These are phyloP conservation scores for Penicillium corylophilum DNA, from an alignment of 2,329 filamentous ascomycete species.

Conservation along the genomic window DNA sequence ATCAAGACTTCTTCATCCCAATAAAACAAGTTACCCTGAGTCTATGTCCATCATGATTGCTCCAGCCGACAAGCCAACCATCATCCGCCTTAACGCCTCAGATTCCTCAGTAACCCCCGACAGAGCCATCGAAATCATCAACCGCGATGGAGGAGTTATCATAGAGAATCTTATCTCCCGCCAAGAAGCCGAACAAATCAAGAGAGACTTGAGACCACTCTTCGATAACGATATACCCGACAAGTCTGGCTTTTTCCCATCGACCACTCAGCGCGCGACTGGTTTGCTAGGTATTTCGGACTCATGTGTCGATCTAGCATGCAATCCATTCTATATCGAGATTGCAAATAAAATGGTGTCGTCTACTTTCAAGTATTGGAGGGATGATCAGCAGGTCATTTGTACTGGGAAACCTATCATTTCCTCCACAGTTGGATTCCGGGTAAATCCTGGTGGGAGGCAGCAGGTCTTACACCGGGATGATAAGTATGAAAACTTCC, in stretches of 20 bases:
- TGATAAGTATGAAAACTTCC: slow-evolving; percentile 29
- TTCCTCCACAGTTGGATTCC: slow-evolving; percentile 37
- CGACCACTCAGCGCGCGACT: slow-evolving; percentile 41
- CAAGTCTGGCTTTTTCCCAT: slow-evolving; percentile 42
- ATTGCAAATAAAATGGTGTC: slow-evolving; percentile 37
- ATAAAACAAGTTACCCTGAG: neutral
- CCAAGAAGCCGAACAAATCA: slow-evolving; percentile 36
- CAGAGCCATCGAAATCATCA: slow-evolving; percentile 4
- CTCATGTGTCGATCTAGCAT: slow-evolving; percentile 39
- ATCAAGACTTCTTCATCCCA: neutral
- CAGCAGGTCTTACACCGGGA: slow-evolving; percentile 43
- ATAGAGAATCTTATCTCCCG: slow-evolving; percentile 37
- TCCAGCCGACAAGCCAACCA: neutral
- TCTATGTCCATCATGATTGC: neutral
- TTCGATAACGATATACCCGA: slow-evolving; percentile 41
- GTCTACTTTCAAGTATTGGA: slow-evolving; percentile 40
- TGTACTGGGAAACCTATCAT: slow-evolving; percentile 40
- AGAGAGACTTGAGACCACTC: slow-evolving; percentile 38
- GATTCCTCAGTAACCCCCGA: slow-evolving; percentile 3
- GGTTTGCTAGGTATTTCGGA: slow-evolving; percentile 41
- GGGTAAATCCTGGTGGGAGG: slow-evolving; percentile 40
- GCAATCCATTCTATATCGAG: slow-evolving; percentile 36
- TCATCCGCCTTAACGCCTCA: slow-evolving; percentile 4
- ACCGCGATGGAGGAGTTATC: slow-evolving; percentile 14
- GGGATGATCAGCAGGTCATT: slow-evolving; percentile 30